These are phyloP conservation scores for Fusarium tuaranense DNA, from an alignment of 2,329 filamentous ascomycete genomes.

Conservation along the genomic window DNA sequence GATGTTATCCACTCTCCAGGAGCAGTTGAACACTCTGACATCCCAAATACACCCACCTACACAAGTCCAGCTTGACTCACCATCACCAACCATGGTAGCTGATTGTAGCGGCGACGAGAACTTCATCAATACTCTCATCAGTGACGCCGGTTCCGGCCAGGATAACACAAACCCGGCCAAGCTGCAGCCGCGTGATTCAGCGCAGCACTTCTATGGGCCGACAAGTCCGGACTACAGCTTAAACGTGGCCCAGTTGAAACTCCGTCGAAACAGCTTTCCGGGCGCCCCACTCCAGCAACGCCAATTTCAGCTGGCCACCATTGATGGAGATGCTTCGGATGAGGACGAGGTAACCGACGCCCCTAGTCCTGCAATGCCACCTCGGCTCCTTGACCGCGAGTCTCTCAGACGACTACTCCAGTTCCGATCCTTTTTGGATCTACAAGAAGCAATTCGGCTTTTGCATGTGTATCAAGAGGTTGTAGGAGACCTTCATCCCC, in stretches of 20 bases:
- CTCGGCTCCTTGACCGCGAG: conserved; percentile 4
- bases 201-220: conserved; percentile 41
- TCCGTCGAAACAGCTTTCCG: conserved; percentile 8
- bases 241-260: conserved; percentile 39
- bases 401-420: conserved; percentile 21
- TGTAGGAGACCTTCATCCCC: conserved; percentile 20
- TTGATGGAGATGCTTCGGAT: conserved; percentile 22
- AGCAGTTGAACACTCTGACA: conserved; percentile 19
- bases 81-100: conserved; percentile 14
- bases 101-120: neutral
- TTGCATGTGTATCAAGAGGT: conserved; percentile 29
- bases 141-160: neutral
- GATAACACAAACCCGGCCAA: neutral
- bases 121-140: neutral
- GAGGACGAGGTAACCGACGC: neutral
- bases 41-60: conserved; percentile 13
- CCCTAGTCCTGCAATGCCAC: neutral
- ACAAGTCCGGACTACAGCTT: conserved; percentile 45
- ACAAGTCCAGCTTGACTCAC: neutral
- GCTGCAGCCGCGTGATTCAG: neutral
- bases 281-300: conserved; percentile 16
- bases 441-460: conserved; percentile 22
- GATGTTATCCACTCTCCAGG: conserved; percentile 23
- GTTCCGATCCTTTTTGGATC: conserved; percentile 13
- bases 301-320: conserved; percentile 26